Base-by-base conservation (phyloP, 2,329 filamentous ascomycete genomes). In the Talaromyces verruculosus region DNA sequence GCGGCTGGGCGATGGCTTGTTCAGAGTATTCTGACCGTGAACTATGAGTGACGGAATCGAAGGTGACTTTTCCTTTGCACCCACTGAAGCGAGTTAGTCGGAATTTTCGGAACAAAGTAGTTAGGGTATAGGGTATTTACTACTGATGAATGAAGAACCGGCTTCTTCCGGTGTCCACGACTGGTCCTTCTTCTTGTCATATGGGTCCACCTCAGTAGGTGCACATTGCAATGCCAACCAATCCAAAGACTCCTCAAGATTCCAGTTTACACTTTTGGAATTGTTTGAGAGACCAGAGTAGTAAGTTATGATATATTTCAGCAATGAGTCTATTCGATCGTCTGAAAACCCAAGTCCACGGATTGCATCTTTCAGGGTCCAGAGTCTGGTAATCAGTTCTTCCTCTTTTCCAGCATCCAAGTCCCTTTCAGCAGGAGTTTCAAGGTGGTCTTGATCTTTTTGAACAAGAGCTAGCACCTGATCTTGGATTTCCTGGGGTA, bases 181-280 rank as follows among this genome's bases (percentile, higher is more conserved):
- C 19, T 73, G 72, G 39, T 70, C 59, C 57, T 70, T 74, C 61
- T 71, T 71, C 65, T 82, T 83, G 22, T 90, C 88, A 75, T 95
- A 96, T 57, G 87, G 84, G 5, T 90, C 90, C 41, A 94, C 82
- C 71, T 93, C 89, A 0, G 88, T 85, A 68, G 84, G 80, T 15
- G 84, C 80, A 71, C 89, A 91, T 74, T 95, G 87, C 69, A 91
- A 82, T n/a, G 92, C 91, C 63, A 98, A 84, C 92, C 93, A 97
- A 71, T 97, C 92, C 22, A 99, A 77, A 30, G 91, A 88, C 78
- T 97, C 93, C 68, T 96, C 90, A 41, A 98, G 80, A 10, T 93
- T 93, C 91, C 92, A 96, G 15, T 93, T 85, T 51, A 84, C 84
- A 69, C 92, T 90, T 70, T 87, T 89, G 67, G 77, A 82, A 22